phyloP scores from a whole-genome alignment of 2,329 filamentous ascomycete species.

The Dothiorella sarmentorum region DNA sequence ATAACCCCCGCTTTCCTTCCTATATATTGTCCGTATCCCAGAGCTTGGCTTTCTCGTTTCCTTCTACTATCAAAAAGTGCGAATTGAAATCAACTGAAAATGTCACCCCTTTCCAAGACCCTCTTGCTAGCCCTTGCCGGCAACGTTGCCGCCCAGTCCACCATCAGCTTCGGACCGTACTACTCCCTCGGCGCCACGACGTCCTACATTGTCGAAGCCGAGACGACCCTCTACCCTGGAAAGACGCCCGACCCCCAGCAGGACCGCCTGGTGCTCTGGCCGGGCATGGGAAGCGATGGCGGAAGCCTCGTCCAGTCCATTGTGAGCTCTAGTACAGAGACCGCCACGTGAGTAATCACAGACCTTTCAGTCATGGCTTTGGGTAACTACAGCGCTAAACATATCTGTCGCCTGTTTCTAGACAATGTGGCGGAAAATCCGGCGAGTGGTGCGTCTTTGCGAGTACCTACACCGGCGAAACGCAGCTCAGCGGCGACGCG shows the following conservation, averaged over 20 bases:
- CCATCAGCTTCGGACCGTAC: conserved; percentile 23
- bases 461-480: conserved; percentile 29
- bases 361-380: too few species aligned
- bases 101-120: conserved; percentile 14
- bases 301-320: conserved; percentile 51
- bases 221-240: conserved; percentile 44
- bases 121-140: conserved; percentile 20
- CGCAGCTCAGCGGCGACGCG: conserved; percentile 35
- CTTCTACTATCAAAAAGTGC: background rate
- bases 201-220: conserved; percentile 45
- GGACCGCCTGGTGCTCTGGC: conserved; percentile 45
- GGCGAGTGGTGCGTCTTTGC: conserved; percentile 43
- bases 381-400: too few species aligned
- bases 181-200: conserved; percentile 36
- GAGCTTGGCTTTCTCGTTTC: background rate
- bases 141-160: conserved; percentile 22
- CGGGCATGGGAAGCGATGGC: conserved; percentile 51
- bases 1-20: background rate
- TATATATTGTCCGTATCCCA: background rate
- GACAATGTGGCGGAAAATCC: conserved; percentile 1
- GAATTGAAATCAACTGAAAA: background rate
- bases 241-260: conserved; percentile 34
- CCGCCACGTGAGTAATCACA: background rate
- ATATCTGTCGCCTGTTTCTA: background rate
- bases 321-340: conserved; percentile 16